phyloP scores from a whole-genome alignment of 768 basidiomycete genomes.

The Phanerodontia chrysosporium region DNA sequence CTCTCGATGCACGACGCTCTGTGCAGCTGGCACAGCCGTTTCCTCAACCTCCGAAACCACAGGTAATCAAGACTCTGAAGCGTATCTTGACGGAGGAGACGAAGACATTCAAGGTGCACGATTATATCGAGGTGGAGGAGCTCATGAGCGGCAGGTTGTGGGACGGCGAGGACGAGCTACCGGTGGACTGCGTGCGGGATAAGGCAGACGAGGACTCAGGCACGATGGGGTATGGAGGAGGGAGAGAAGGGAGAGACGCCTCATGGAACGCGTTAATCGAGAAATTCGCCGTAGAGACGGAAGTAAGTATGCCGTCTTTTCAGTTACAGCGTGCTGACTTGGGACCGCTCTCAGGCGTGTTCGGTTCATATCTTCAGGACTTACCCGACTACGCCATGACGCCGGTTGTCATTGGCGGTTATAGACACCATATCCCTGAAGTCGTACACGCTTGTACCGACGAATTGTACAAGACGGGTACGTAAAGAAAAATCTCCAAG shows the following conservation, averaged over 20 bases:
- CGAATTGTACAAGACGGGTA: constrained; percentile 43
- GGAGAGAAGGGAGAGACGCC: neutral
- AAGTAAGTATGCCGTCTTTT: neutral
- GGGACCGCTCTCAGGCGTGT: constrained; percentile 27
- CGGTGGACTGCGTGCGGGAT: constrained; percentile 11
- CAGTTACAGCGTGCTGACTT: neutral
- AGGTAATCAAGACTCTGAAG: neutral
- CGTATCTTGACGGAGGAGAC: constrained; percentile 3
- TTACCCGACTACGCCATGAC: constrained; percentile 30
- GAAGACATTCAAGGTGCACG: constrained; percentile 15
- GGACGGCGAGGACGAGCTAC: constrained; percentile 11
- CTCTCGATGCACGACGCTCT: neutral
- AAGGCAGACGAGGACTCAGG: constrained; percentile 5
- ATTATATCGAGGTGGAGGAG: constrained; percentile 18
- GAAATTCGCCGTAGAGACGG: neutral
- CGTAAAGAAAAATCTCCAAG: neutral
- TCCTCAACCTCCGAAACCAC: neutral
- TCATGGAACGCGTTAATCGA: neutral
- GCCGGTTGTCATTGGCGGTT: constrained; percentile 31
- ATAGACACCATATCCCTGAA: constrained; percentile 34
- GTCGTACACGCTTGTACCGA: constrained; percentile 40
- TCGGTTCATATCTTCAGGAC: constrained; percentile 33
- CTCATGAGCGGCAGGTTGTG: constrained; percentile 6
- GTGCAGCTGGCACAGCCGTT: neutral
- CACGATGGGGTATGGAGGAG: constrained; percentile 8